Evolutionary conservation across 768 basidiomycete genomes (phyloP).

Genomic region (Tremella mesenterica): DNA sequence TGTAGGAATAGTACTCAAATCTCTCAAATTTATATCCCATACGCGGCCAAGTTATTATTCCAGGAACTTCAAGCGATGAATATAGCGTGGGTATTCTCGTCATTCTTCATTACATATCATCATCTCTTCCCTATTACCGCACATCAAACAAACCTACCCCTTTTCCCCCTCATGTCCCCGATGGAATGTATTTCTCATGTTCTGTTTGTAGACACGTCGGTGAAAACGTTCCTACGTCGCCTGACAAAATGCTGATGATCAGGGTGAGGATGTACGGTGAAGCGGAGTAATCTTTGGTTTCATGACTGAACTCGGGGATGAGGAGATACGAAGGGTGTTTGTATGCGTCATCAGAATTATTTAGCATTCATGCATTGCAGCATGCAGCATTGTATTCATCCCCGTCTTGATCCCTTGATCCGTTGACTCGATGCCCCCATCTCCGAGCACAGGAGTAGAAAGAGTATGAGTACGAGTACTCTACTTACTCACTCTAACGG

Average conservation of each 20-base stretch:
- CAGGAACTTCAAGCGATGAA: constrained; percentile 53
- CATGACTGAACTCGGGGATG: no score
- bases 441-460: no score
- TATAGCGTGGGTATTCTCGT: constrained; percentile 28
- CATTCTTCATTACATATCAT: background rate
- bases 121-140: background rate
- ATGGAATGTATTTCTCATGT: background rate
- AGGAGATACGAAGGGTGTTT: no score
- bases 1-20: constrained; percentile 95
- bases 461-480: no score
- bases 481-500: no score
- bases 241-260: constrained; percentile 2
- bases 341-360: no score
- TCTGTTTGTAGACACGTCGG: background rate
- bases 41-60: constrained; percentile 93
- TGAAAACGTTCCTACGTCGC: background rate
- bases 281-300: constrained; percentile 25
- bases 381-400: no score
- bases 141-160: background rate
- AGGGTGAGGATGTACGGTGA: constrained; percentile 36
- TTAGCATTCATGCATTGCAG: no score
- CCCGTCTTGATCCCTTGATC: no score
- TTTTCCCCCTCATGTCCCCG: background rate
- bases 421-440: no score
- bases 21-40: constrained; percentile 60